Evolutionary conservation across 331 rosid genomes (phyloP), one percentile per base, ranked within the genome.

Genomic region (Rhamnella rubrinervis): DNA sequence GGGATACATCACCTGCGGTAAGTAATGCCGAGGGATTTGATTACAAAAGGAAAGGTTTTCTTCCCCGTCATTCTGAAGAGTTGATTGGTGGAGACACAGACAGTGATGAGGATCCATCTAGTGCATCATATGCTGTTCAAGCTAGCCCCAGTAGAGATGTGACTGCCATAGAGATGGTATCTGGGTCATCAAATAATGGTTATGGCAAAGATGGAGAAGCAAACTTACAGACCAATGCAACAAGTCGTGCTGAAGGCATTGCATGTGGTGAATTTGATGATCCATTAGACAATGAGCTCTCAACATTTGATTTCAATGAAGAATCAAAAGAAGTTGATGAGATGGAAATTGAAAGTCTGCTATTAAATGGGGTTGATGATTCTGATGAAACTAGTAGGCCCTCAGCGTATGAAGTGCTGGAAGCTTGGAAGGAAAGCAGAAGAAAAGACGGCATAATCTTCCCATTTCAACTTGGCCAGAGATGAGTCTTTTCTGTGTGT

Each of bases 381-480:
- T 52, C 69, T 7, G 63, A 18, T 1, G 58, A 35, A 28, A 70
- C 67, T 1, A 37, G 67, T 56, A 40, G 39, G 51, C 97, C 96
- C 59, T 71, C 92, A 0, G 91, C 88, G 37, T 28, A 62, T 69
- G 95, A 93, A 78, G 88, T 85, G 75, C 78, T 89, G 78, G 77
- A 84, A 68, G 74, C 59, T 23, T 91, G 97, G 97, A 87, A 91
- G 73, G 92, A 88, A 76, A 83, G 74, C 62, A 81, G 97, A 81
- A 74, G 69, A 75, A 67, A 71, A 47, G 88, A 77, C 63, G 84
- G 66, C 57, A 72, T 76, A 40, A 67, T 72, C 66, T 64, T 82
- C 61, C 77, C 78, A 59, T 51, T 81, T 62, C 73, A 81, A 68
- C 72, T 63, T 44, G 81, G 80, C 53, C 56, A 61, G 70, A 78